Percentiles rank a stretch among this genome's conserved stretches.
Evolutionary conservation across 371 early-diverging fungal genomes (phyloP).

Genomic region (Umbelopsis sp.): DNA sequence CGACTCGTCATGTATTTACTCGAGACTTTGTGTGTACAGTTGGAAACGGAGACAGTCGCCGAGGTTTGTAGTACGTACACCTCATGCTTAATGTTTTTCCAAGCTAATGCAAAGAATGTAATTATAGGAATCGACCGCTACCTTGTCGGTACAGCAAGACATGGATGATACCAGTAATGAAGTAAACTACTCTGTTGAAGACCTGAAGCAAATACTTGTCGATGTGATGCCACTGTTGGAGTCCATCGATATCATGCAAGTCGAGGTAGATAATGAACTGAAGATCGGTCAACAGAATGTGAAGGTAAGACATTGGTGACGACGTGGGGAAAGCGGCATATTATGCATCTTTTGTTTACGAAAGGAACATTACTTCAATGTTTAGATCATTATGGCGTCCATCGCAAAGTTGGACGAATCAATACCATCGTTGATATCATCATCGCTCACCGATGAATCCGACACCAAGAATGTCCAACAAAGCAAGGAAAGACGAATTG

Average conservation of each 20-base stretch:
- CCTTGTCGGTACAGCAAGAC: background rate
- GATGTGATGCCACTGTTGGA: slow-evolving; percentile 38
- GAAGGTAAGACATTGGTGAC: slow-evolving; percentile 28
- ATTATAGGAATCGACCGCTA: background rate
- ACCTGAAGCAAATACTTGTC: background rate
- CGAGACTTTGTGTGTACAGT: background rate
- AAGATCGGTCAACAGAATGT: slow-evolving; percentile 48
- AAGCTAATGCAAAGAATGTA: too few relatives aligned
- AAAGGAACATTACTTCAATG: too few relatives aligned
- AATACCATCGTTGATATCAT: background rate
- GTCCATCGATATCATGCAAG: slow-evolving; percentile 43
- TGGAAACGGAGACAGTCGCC: background rate
- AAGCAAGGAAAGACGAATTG: background rate
- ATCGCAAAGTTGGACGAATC: slow-evolving; percentile 14
- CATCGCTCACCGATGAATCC: background rate
- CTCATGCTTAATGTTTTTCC: background rate
- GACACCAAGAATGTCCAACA: background rate
- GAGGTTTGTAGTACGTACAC: background rate
- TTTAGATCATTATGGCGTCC: background rate
- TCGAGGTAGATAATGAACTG: slow-evolving; percentile 47
- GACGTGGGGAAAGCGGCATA: too few relatives aligned
- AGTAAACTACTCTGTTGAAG: slow-evolving; percentile 1
- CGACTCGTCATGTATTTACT: background rate
- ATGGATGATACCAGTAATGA: slow-evolving; percentile 6
- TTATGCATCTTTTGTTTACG: too few relatives aligned